Evolutionary conservation across 2,329 filamentous ascomycete species (phyloP).

Genomic region (Cyphellophora europaea): DNA sequence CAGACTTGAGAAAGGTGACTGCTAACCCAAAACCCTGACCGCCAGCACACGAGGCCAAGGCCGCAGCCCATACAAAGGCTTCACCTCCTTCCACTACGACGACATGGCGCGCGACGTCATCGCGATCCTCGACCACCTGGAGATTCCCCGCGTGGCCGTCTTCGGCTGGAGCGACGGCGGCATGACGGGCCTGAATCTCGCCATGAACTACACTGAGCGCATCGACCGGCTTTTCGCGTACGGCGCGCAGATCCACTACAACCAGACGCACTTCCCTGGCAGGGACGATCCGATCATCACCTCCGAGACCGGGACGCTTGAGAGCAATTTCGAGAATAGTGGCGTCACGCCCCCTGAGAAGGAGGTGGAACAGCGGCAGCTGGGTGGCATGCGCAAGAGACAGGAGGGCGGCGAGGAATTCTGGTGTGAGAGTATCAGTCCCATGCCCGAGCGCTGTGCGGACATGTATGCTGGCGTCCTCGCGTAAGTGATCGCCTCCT

Average conservation of each 20-base stretch:
- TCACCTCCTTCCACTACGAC: conserved; percentile 7
- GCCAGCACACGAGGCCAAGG: conserved; percentile 7
- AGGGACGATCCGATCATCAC: conserved; percentile 11
- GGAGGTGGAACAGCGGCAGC: conserved; percentile 2
- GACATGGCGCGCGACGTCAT: conserved; percentile 8
- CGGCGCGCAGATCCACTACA: conserved; percentile 7
- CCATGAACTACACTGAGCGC: conserved; percentile 9
- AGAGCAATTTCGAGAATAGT: conserved; percentile 4
- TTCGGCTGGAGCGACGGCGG: conserved; percentile 11
- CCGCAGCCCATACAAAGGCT: conserved; percentile 7
- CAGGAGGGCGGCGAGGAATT: conserved; percentile 1
- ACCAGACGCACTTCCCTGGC: conserved; percentile 8
- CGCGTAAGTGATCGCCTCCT: background rate
- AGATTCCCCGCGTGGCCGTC: conserved; percentile 6
- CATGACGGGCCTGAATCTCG: conserved; percentile 10
- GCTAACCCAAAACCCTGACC: background rate
- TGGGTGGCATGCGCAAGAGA: conserved; percentile 1
- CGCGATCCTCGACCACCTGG: conserved; percentile 7
- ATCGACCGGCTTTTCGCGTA: conserved; percentile 11
- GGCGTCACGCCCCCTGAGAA: conserved; percentile 6
- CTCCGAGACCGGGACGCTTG: conserved; percentile 6
- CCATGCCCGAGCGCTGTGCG: background rate
- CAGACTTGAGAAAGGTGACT: background rate
- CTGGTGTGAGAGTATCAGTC: conserved; percentile 4
- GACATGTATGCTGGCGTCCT: conserved; percentile 5